These are phyloP conservation scores for Chamaenerion angustifolium DNA, from an alignment of 345 rosid species.

Conservation along the genomic window DNA sequence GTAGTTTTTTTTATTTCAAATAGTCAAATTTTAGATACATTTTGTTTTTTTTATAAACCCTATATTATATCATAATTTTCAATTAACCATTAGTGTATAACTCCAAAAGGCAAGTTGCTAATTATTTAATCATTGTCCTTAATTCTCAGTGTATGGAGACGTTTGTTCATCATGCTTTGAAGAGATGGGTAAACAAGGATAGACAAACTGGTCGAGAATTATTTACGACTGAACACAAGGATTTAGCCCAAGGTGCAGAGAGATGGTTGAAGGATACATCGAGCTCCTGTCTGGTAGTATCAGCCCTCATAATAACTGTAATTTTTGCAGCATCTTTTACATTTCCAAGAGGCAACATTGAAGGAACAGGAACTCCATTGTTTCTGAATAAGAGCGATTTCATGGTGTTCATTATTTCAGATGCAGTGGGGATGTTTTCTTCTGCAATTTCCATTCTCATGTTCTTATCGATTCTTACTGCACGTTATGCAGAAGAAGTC, in stretches of 20 bases:
- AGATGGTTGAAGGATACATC: conserved; percentile 13
- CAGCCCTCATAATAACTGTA: conserved; percentile 8
- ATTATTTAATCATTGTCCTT: no score
- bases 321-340: conserved; percentile 9
- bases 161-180: conserved; percentile 3
- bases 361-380: neutral
- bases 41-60: no score
- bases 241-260: neutral
- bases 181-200: neutral
- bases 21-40: no score
- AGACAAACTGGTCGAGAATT: conserved; percentile 2
- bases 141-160: conserved; percentile 3
- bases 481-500: conserved; percentile 6
- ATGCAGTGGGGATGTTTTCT: conserved; percentile 3
- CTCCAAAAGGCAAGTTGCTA: no score
- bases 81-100: no score
- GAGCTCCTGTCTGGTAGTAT: neutral
- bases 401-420: neutral
- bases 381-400: neutral
- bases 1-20: no score
- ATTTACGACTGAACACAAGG: conserved; percentile 8
- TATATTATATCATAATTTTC: no score
- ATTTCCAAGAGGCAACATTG: conserved; percentile 5
- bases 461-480: conserved; percentile 8
- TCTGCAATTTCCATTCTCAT: conserved; percentile 1